Percentiles rank a stretch among this genome's conserved stretches.
These are phyloP conservation scores for Perkinsus chesapeaki DNA, from an alignment of 169 alveolate genomes.

Conservation along the genomic window DNA sequence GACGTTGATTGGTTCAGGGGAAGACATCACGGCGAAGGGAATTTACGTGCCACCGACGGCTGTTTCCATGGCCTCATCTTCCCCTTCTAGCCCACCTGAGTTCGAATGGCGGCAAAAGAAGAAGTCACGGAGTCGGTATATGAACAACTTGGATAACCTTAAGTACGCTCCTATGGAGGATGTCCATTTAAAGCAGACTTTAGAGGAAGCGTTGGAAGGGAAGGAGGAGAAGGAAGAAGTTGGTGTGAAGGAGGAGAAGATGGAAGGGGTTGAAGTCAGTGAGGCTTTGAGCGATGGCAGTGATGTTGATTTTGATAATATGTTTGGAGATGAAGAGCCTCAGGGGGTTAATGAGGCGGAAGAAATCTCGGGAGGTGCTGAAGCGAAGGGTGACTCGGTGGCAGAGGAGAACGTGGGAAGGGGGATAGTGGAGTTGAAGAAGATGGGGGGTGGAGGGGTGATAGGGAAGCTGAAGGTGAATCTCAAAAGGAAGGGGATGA, in stretches of 20 bases:
- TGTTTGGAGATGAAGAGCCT: neutral
- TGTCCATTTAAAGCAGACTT: neutral
- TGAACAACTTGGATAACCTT: neutral
- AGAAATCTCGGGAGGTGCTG: neutral
- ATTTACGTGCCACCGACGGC: neutral
- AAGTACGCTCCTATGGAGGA: neutral
- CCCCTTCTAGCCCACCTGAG: neutral
- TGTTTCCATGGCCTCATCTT: neutral
- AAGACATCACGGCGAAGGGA: neutral
- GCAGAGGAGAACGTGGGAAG: neutral
- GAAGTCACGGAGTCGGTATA: neutral
- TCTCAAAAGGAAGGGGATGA: neutral
- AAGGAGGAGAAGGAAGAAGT: neutral
- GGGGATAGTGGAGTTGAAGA: neutral
- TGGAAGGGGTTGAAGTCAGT: neutral
- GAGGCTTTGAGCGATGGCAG: neutral
- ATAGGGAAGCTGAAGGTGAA: neutral
- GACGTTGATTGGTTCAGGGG: neutral
- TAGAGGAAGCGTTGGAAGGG: neutral
- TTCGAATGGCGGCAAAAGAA: neutral
- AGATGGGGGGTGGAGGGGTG: neutral
- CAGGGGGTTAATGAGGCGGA: neutral
- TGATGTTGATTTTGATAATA: neutral
- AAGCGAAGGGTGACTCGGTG: too few relatives aligned
- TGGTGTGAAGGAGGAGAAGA: neutral